These are phyloP conservation scores for Ceratocystis alfenasii DNA, from an alignment of 2,329 filamentous ascomycete species.

Conservation along the genomic window DNA sequence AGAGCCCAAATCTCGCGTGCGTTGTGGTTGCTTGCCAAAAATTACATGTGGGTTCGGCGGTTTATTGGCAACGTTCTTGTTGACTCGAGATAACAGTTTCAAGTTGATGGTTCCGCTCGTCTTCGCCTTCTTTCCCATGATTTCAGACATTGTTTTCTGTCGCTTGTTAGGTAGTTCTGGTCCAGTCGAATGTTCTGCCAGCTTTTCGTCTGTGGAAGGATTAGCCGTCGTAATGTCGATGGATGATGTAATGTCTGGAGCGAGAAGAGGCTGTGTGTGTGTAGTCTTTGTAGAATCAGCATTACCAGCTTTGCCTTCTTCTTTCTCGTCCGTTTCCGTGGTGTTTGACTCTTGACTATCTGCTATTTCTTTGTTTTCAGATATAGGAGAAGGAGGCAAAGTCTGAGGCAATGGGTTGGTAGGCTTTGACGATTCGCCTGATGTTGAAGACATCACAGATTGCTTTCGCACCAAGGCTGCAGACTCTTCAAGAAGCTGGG, in stretches of 20 bases:
- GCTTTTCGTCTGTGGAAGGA: neutral
- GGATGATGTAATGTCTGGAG: neutral
- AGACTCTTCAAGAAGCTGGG: conserved; percentile 17
- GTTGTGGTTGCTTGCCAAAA: conserved; percentile 56
- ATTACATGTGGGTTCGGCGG: conserved; percentile 45
- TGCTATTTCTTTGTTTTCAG: neutral
- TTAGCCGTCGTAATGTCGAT: neutral
- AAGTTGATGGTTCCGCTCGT: neutral
- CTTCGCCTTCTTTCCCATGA: conserved; percentile 13
- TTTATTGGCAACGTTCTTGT: conserved; percentile 42
- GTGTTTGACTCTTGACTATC: neutral
- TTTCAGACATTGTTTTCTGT: conserved; percentile 21
- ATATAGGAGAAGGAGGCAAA: conserved; percentile 5
- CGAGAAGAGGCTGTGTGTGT: neutral
- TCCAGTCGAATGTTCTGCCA: neutral
- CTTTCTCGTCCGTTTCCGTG: neutral
- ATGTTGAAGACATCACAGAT: neutral
- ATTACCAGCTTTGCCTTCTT: neutral
- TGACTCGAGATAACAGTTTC: conserved; percentile 28
- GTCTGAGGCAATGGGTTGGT: neutral
- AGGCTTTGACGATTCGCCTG: neutral
- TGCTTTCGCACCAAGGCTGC: conserved; percentile 11
- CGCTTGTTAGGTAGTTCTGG: conserved; percentile 2
- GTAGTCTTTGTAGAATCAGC: neutral
- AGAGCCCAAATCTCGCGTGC: conserved; percentile 34